These are phyloP conservation scores for Vaccinium macrocarpon DNA, from an alignment of 148 eudicot species.

Conservation along the genomic window DNA sequence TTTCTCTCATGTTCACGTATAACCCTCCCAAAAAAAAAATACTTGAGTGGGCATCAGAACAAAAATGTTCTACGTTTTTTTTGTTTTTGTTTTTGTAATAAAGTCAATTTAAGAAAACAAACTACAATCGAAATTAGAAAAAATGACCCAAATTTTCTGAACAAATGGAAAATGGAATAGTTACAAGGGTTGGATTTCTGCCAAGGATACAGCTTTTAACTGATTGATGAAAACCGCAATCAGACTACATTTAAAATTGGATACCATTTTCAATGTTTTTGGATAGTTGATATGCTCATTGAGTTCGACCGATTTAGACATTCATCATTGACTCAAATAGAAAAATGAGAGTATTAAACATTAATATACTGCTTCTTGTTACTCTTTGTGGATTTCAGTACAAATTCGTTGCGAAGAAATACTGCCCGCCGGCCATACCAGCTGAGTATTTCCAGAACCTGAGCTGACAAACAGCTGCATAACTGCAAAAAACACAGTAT, in stretches of 20 bases:
- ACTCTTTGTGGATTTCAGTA: slow-evolving; percentile 51
- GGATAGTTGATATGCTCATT: neutral
- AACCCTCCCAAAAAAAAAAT: too few species aligned
- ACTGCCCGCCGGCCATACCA: slow-evolving; percentile 80
- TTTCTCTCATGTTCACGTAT: neutral
- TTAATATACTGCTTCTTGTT: neutral
- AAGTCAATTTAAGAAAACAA: neutral
- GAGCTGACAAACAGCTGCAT: slow-evolving; percentile 21
- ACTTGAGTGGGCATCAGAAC: neutral
- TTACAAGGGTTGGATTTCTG: neutral
- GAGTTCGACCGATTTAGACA: too few species aligned
- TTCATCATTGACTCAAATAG: neutral
- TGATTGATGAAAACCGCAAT: neutral
- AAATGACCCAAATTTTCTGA: neutral
- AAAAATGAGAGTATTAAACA: neutral
- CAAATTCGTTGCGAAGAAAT: slow-evolving; percentile 84
- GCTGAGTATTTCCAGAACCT: slow-evolving; percentile 54
- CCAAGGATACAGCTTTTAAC: neutral
- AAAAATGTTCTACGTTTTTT: neutral
- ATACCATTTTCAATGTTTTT: neutral
- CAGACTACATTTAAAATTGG: neutral
- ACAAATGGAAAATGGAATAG: neutral
- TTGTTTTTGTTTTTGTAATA: too few species aligned
- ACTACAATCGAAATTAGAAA: neutral
- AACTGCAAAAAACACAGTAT: slow-evolving; percentile 13